Evolutionary conservation across 805 yeast species (phyloP).

Genomic region (Saturnispora sekii): DNA sequence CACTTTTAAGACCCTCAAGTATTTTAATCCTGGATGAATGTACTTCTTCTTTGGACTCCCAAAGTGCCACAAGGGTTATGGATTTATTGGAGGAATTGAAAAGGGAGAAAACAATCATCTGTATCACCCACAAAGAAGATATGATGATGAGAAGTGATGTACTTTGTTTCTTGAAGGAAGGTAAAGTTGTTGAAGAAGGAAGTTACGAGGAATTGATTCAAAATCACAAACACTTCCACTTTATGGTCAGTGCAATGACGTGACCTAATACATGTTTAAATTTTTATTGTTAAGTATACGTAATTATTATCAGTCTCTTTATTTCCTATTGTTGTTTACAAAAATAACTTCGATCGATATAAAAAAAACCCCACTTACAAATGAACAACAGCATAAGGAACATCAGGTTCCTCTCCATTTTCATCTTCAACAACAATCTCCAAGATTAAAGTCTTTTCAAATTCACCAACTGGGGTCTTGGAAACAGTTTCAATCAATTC

Average conservation of each 20-base stretch:
- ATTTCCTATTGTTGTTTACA: not conserved
- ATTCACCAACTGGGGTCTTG: constrained; percentile 68
- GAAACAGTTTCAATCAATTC: constrained; percentile 76
- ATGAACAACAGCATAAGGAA: constrained; percentile 73
- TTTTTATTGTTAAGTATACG: not conserved
- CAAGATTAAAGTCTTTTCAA: constrained; percentile 67
- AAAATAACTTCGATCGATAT: not conserved
- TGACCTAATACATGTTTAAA: not conserved
- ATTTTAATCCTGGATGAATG: constrained; percentile 78
- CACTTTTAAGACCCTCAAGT: constrained; percentile 57
- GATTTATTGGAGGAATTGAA: constrained; percentile 34
- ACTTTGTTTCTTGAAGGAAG: constrained; percentile 39
- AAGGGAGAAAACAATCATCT: constrained; percentile 33
- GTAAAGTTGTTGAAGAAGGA: constrained; percentile 40
- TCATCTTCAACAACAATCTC: constrained; percentile 91
- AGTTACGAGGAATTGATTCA: constrained; percentile 11
- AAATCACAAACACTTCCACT: constrained; percentile 9
- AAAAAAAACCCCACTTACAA: constrained; percentile 18
- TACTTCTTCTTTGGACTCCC: constrained; percentile 76
- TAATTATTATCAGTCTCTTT: not conserved
- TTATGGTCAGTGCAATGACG: constrained; percentile 4
- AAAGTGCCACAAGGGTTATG: constrained; percentile 42
- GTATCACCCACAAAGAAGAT: constrained; percentile 67
- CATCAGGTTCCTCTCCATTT: constrained; percentile 91
- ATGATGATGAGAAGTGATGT: constrained; percentile 52